phyloP scores from a whole-genome alignment of 345 rosid genomes.

The Hibiscus tridactylites region DNA sequence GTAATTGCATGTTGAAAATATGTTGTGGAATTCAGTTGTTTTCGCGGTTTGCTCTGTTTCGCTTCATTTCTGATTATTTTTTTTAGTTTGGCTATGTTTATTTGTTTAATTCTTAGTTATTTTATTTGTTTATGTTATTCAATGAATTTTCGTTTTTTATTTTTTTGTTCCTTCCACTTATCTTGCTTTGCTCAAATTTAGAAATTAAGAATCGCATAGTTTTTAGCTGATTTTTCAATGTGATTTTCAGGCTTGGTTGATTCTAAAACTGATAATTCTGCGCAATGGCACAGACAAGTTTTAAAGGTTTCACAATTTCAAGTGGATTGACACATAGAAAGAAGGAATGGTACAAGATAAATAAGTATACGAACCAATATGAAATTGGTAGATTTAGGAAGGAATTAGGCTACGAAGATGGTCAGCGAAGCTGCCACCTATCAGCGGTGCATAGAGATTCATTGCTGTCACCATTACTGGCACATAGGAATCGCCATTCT shows the following conservation, averaged over 20 bases:
- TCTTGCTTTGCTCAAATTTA: background rate
- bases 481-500: conserved; percentile 24
- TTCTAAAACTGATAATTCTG: background rate
- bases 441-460: conserved; percentile 17
- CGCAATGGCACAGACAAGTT: conserved; percentile 34
- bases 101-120: background rate
- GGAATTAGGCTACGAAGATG: conserved; percentile 19
- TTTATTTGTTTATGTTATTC: background rate
- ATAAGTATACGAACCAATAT: conserved; percentile 10
- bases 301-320: conserved; percentile 24
- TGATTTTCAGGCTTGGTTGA: background rate
- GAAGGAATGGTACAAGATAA: conserved; percentile 14
- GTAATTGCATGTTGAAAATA: background rate
- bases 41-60: background rate
- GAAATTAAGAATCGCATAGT: background rate
- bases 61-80: too few species aligned
- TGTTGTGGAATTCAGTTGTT: background rate
- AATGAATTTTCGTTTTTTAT: background rate
- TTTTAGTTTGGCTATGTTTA: background rate
- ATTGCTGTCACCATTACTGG: conserved; percentile 22
- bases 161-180: background rate
- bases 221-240: background rate
- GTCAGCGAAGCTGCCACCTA: conserved; percentile 3
- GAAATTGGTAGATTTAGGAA: conserved; percentile 11
- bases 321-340: conserved; percentile 28